A percentile compares a stretch with the other conserved stretches of the same genome.
Evolutionary conservation across 306 rosid species (phyloP).

Genomic region (Vigna reflexopilosa): DNA sequence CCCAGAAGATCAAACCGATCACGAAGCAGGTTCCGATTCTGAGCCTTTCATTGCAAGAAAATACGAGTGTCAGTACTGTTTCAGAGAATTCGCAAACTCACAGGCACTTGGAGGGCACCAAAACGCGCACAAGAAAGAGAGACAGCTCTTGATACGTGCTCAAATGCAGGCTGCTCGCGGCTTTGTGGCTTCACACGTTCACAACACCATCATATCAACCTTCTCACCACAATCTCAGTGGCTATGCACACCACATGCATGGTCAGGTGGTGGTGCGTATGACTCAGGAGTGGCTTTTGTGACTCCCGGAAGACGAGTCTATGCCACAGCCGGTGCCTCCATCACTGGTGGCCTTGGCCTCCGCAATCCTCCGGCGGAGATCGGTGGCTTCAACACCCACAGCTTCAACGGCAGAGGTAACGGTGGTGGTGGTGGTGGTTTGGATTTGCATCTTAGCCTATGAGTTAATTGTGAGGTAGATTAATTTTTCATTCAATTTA

Average conservation of each 20-base stretch:
- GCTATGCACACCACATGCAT: conserved; percentile 15
- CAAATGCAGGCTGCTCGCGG: conserved; percentile 59
- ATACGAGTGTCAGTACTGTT: conserved; percentile 64
- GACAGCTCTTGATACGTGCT: conserved; percentile 58
- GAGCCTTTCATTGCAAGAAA: conserved; percentile 27
- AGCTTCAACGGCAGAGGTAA: background rate
- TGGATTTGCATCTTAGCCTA: conserved; percentile 60
- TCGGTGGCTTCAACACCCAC: conserved; percentile 21
- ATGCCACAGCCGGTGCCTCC: background rate
- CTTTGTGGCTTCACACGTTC: conserved; percentile 44
- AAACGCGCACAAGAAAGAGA: conserved; percentile 64
- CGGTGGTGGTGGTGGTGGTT: conserved; percentile 29
- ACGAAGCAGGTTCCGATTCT: background rate
- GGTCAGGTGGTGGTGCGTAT: background rate
- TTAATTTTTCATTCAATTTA: conserved; percentile 2
- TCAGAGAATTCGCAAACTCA: conserved; percentile 60
- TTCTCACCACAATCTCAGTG: conserved; percentile 22
- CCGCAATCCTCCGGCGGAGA: background rate
- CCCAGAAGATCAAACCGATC: background rate
- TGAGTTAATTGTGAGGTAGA: background rate
- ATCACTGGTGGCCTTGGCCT: conserved; percentile 7
- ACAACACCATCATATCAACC: conserved; percentile 35
- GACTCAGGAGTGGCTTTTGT: background rate
- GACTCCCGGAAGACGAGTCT: conserved; percentile 29
- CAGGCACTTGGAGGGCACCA: conserved; percentile 76